Base-by-base conservation (phyloP, 164 flowering plant species). In the Liriodendron chinense region DNA sequence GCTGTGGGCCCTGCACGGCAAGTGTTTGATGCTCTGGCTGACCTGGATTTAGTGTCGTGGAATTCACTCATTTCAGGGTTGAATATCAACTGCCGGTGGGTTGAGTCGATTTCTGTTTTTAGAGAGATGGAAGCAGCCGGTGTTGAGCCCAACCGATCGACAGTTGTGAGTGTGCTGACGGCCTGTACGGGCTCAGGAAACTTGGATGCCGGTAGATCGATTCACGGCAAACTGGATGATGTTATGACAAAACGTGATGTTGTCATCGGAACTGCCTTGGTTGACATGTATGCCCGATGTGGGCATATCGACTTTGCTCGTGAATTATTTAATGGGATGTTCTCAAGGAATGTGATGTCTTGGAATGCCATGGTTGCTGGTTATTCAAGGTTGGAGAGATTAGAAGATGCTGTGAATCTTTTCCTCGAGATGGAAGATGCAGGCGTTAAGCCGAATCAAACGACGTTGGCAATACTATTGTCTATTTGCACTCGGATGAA, bases 101-200 rank as follows among this genome's bases (percentile, higher is more conserved):
- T 3, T 34, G 43, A 34, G 43, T 4, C 43, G 43, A 34, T 34
- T 34, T 34, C 43, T 34, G 43, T 34, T 34, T 34, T 34, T 34
- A 34, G 43, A 34, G 43, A 34, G 43, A 34, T 34, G 43, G 43
- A 34, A 34, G 43, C 6, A 1, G 43, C 43, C 6, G 43, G 43
- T 34, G 43, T 34, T 6, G 6, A 34, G 43, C 43, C 43, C 43
- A 34, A 34, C 43, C 43, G 43, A 34, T 34, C 6, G 43, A 34
- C 7, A 34, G 7, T 34, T 34, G 43, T 34, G 43, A 34, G 43
- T 34, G 43, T 89, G 63, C 66, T 90, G 26, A 84, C 89, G 1
- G 89, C 88, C 47, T 86, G 87, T 72, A 77, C 90, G 0, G 82
- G 77, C 21, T 89, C 89, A 0, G 92, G 93, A 57, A 86, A 87